phyloP scores from a whole-genome alignment of 1,284 basidiomycete species.

The Ceratorhiza oryzae-sativae region DNA sequence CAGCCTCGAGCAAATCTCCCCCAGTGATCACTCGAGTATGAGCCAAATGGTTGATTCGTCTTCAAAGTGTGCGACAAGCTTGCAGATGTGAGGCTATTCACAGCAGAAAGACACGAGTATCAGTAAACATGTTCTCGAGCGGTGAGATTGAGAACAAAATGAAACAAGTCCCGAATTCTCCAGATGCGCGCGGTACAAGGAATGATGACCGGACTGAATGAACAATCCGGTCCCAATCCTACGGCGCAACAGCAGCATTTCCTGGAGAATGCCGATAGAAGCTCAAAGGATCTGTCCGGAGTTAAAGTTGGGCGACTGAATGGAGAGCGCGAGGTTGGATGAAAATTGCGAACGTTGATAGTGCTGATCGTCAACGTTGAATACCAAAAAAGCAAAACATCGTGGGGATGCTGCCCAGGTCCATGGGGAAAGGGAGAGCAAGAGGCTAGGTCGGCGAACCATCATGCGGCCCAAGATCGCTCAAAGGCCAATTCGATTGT shows the following conservation, averaged over 20 bases:
- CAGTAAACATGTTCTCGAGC: background rate
- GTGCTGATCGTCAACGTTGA: constrained; percentile 15
- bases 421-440: too few species aligned
- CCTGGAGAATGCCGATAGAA: constrained; percentile 19
- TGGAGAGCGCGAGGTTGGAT: constrained; percentile 14
- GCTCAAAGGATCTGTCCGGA: too few species aligned
- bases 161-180: background rate
- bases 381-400: background rate
- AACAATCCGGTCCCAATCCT: background rate
- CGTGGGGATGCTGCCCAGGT: too few species aligned
- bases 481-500: too few species aligned
- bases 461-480: too few species aligned
- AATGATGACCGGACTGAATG: background rate
- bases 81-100: constrained; percentile 73
- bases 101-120: background rate
- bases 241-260: background rate
- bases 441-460: too few species aligned
- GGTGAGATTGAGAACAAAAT: background rate
- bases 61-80: constrained; percentile 79
- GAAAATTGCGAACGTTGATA: background rate
- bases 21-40: constrained; percentile 73
- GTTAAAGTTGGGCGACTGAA: constrained; percentile 7
- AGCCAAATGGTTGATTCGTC: constrained; percentile 72
- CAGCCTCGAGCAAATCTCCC: constrained; percentile 87
- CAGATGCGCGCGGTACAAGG: background rate